phyloP scores from a whole-genome alignment of 2,329 filamentous ascomycete genomes.

The Aspergillus tanneri region DNA sequence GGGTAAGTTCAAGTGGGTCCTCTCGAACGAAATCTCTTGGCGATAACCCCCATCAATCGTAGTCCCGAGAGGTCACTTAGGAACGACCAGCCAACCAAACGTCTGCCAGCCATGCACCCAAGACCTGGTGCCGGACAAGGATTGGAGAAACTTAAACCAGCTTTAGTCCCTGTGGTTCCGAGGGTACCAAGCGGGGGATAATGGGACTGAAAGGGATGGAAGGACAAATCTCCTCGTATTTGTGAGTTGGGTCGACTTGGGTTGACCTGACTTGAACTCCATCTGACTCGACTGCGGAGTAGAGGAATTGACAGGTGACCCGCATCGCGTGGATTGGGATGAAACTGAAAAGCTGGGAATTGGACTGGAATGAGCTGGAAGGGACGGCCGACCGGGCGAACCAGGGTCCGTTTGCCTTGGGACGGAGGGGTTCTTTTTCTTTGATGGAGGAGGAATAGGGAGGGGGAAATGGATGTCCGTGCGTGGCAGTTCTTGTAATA shows the following conservation, averaged over 20 bases:
- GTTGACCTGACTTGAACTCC: background rate
- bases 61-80: constrained; percentile 1
- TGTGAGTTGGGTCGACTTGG: background rate
- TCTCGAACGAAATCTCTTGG: background rate
- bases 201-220: background rate
- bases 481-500: constrained; percentile 5
- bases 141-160: background rate
- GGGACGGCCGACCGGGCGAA: constrained; percentile 2
- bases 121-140: background rate
- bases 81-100: background rate
- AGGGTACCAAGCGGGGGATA: constrained; percentile 5
- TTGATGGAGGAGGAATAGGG: background rate
- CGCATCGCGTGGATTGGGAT: background rate
- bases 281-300: background rate
- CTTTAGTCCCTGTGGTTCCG: background rate
- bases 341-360: background rate
- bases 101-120: background rate
- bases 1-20: constrained; percentile 8
- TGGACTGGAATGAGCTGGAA: constrained; percentile 9
- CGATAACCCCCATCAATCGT: background rate
- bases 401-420: constrained; percentile 13
- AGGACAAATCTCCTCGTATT: constrained; percentile 2
- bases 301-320: constrained; percentile 7
- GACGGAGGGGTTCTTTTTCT: background rate
- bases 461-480: constrained; percentile 8